phyloP scores from a whole-genome alignment of 768 basidiomycete species.

The Mycena olivaceomarginata region DNA sequence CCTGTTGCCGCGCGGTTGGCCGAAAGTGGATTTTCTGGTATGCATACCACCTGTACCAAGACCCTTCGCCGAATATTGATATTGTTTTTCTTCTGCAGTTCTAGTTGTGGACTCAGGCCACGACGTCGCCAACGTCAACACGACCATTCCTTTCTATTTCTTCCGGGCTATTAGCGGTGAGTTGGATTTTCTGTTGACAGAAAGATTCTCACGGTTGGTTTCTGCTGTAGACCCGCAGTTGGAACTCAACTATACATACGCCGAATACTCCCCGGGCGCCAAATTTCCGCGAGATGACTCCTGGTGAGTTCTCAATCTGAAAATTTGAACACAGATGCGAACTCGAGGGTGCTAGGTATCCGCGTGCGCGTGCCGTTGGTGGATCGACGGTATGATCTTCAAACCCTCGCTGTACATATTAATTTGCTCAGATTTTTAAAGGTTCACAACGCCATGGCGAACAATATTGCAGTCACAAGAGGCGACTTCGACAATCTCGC shows the following conservation, averaged over 20 bases:
- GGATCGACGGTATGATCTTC: conserved; percentile 53
- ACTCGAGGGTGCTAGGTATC: conserved; percentile 48
- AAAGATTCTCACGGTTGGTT: conserved; percentile 1
- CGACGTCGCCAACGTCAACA: conserved; percentile 50
- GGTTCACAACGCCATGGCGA: conserved; percentile 26
- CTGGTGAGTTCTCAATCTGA: conserved; percentile 46
- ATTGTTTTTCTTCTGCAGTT: conserved; percentile 36
- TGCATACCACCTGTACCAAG: neutral
- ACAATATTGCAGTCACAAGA: conserved; percentile 9
- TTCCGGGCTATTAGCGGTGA: conserved; percentile 50
- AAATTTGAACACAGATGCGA: neutral
- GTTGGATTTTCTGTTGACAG: neutral
- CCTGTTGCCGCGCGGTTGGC: conserved; percentile 51
- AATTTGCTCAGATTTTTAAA: neutral
- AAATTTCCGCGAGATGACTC: conserved; percentile 50
- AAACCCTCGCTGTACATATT: too few species aligned
- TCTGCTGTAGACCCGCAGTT: conserved; percentile 47
- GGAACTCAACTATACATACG: conserved; percentile 52
- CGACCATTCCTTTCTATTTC: conserved; percentile 51
- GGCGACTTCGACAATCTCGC: conserved; percentile 17
- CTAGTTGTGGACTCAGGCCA: conserved; percentile 54
- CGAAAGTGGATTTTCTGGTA: conserved; percentile 50
- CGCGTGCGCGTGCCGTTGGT: conserved; percentile 52
- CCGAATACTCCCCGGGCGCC: conserved; percentile 52
- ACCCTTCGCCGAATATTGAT: neutral